phyloP scores from a whole-genome alignment of 192 early-diverging fungal genomes.

The Umbelopsis sp. region DNA sequence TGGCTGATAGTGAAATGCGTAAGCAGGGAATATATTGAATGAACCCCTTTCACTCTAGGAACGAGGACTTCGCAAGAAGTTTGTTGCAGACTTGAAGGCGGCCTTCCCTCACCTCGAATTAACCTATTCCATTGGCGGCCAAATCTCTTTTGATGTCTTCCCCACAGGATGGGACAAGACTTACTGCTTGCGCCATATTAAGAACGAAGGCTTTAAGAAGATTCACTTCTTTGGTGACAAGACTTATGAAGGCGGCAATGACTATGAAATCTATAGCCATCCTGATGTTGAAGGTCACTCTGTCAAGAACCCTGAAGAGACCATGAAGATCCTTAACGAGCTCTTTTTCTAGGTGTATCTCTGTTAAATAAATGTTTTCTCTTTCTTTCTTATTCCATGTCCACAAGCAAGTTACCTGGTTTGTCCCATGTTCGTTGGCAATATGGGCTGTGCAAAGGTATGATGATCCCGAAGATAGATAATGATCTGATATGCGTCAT shows the following conservation, averaged over 20 bases:
- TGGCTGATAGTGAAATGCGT: neutral
- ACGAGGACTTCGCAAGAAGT: constrained; percentile 80
- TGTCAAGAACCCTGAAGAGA: constrained; percentile 85
- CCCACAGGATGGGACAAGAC: constrained; percentile 99
- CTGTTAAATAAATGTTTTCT: neutral
- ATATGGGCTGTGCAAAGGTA: no score
- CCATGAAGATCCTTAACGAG: constrained; percentile 78
- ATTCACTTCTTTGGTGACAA: constrained; percentile 99
- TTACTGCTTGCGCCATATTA: constrained; percentile 90
- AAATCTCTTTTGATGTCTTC: constrained; percentile 99
- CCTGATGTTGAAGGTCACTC: constrained; percentile 79
- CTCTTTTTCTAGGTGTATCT: constrained; percentile 55
- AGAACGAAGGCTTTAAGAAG: constrained; percentile 81
- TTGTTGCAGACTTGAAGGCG: constrained; percentile 79
- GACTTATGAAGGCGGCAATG: constrained; percentile 96
- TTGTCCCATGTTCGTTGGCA: no score
- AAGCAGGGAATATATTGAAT: neutral
- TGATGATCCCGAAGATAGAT: no score
- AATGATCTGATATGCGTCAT: no score
- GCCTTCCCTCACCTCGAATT: constrained; percentile 85
- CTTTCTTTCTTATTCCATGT: neutral
- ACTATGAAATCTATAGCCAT: constrained; percentile 95
- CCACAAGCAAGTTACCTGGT: no score
- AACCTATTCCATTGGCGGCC: constrained; percentile 96
- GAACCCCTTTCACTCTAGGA: constrained; percentile 26